Evolutionary conservation across 2,329 filamentous ascomycete genomes (phyloP).

Genomic region (Nannizzia gypsea): DNA sequence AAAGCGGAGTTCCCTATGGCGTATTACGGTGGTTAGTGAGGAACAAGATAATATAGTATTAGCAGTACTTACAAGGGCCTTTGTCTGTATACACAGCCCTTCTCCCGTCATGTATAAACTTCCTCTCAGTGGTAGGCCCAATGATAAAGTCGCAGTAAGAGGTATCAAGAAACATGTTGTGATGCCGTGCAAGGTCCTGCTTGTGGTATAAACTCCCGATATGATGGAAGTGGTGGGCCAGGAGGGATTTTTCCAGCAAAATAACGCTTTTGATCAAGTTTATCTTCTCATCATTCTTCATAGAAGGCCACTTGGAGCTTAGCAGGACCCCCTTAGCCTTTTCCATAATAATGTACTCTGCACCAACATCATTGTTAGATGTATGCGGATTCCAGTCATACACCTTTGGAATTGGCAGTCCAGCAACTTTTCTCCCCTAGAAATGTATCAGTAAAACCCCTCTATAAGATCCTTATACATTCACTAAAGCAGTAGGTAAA

Average conservation of each 20-base stretch:
- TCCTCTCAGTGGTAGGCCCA: slow-evolving; percentile 12
- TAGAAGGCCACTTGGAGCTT: slow-evolving; percentile 21
- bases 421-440: slow-evolving; percentile 13
- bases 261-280: slow-evolving; percentile 15
- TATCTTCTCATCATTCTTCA: slow-evolving; percentile 9
- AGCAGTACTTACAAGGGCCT: background rate
- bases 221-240: background rate
- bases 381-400: slow-evolving; percentile 16
- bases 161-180: slow-evolving; percentile 4
- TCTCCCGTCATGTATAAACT: slow-evolving; percentile 11
- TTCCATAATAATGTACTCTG: slow-evolving; percentile 33
- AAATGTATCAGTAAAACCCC: background rate
- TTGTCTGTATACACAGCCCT: slow-evolving; percentile 7
- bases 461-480: background rate
- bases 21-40: background rate
- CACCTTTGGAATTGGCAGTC: slow-evolving; percentile 27
- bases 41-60: background rate
- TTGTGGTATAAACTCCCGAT: background rate
- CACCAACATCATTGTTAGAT: slow-evolving; percentile 26
- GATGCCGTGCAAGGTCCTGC: background rate
- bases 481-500: background rate
- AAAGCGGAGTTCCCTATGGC: background rate
- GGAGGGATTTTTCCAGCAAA: slow-evolving; percentile 14
- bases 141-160: slow-evolving; percentile 7
- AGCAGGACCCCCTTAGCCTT: slow-evolving; percentile 22